phyloP scores from a whole-genome alignment of 202 grass and related monocot species.

The Digitaria exilis region DNA sequence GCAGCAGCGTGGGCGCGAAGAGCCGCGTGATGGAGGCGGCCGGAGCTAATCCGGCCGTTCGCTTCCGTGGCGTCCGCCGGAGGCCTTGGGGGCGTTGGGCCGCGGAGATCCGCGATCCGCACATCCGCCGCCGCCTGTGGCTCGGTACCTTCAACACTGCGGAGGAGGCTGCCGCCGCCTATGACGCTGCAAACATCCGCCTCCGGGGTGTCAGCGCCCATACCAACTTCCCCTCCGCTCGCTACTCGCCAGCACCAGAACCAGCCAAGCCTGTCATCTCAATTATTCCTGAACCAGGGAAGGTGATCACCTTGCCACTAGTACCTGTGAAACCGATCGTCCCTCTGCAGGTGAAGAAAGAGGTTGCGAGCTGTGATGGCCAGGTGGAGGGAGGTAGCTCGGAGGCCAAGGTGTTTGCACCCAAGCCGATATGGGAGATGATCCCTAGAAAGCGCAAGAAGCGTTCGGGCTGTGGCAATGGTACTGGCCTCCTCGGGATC shows the following conservation, averaged over 20 bases:
- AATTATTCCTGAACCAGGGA: constrained; percentile 29
- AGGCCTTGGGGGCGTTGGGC: constrained; percentile 74
- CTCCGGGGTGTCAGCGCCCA: constrained; percentile 48
- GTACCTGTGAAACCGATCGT: constrained; percentile 19
- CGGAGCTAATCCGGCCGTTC: background rate
- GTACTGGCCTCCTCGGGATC: constrained; percentile 18
- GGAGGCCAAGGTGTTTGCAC: background rate
- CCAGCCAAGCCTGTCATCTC: constrained; percentile 35
- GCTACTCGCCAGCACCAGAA: background rate
- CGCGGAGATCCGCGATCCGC: constrained; percentile 82
- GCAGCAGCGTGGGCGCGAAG: constrained; percentile 1
- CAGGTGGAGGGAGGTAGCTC: background rate
- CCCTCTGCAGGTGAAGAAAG: constrained; percentile 27
- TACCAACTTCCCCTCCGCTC: constrained; percentile 43
- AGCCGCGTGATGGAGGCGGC: constrained; percentile 46
- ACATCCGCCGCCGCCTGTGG: constrained; percentile 58
- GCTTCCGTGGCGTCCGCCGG: constrained; percentile 68
- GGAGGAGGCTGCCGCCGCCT: constrained; percentile 78
- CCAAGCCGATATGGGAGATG: constrained; percentile 40
- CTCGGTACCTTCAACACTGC: constrained; percentile 79
- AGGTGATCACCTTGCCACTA: constrained; percentile 23
- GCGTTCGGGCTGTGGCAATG: constrained; percentile 41
- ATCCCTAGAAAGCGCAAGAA: constrained; percentile 48
- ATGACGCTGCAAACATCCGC: constrained; percentile 60
- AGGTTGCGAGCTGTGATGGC: background rate